Percentiles rank a stretch among this genome's conserved stretches.
Conservation (phyloP, 108 stramenopile genomes). For the Skeletonema costatum region DNA sequence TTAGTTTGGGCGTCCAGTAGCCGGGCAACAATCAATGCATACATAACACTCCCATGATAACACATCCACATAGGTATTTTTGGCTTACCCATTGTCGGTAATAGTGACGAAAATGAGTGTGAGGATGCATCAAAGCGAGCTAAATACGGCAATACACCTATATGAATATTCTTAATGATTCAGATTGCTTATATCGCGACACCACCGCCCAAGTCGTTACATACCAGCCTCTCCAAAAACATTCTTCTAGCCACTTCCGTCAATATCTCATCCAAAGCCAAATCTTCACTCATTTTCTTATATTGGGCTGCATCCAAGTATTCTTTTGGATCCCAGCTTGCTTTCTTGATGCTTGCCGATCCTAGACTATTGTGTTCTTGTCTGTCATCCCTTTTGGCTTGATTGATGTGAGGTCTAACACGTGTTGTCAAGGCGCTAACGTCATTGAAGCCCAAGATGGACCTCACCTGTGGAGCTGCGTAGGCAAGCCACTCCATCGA, state of each 20-base stretch:
- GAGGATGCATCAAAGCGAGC: no score
- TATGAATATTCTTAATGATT: no score
- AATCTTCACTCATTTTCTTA: slow-evolving; percentile 75
- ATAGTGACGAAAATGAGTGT: no score
- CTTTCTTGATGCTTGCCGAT: slow-evolving; percentile 71
- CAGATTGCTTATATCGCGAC: neutral
- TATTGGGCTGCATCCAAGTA: slow-evolving; percentile 61
- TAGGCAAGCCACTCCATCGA: slow-evolving; percentile 86
- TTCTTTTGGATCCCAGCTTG: slow-evolving; percentile 73
- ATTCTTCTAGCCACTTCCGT: slow-evolving; percentile 80
- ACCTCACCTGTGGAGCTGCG: slow-evolving; percentile 53
- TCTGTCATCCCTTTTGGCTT: slow-evolving; percentile 75
- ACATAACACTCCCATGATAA: no score
- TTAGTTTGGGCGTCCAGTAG: no score
- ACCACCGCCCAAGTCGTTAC: slow-evolving; percentile 37
- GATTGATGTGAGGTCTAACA: slow-evolving; percentile 71
- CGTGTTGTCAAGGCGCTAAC: slow-evolving; percentile 64
- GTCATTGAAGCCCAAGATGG: slow-evolving; percentile 73
- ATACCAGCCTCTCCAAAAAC: slow-evolving; percentile 83
- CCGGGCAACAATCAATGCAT: no score
- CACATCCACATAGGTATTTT: no score
- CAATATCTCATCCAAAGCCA: slow-evolving; percentile 80
- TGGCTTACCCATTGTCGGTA: no score
- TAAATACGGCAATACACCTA: no score
- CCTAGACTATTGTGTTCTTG: slow-evolving; percentile 74